Base-by-base conservation (phyloP, 1,139 yeast genomes). In the Blastobotrys aristatus region DNA sequence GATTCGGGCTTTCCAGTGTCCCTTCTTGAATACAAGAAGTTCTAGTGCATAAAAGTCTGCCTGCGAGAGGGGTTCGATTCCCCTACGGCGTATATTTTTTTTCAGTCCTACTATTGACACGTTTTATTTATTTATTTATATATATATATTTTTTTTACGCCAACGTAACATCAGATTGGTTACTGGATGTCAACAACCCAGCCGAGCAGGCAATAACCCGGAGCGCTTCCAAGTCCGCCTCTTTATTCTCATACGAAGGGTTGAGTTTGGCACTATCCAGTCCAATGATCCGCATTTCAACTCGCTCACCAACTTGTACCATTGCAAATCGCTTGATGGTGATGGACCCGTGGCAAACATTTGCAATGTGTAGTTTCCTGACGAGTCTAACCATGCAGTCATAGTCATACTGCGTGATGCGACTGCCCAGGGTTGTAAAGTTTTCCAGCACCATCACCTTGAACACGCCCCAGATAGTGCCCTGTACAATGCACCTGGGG, bases 381-480 rank as follows among this genome's bases (percentile, higher is more conserved):
- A 42, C 33, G 6, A 42, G 26, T 4, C 3, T 24, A 3, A 13
- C 10, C 45, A 42, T 42, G 2, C 14, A 4, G 2, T 34, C n/a
- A 21, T 18, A 34, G 10, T 26, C 24, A 2, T 27, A 11, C 17
- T 26, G 16, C 6, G 39, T 42, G 6, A 42, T 4, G 3, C 13
- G 20, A 6, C 24, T 34, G 10, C 17, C n/a, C 2, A 42, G 16
- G 10, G 24, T 3, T 8, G 24, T 20, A 20, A 42, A 42, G n/a
- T 35, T 13, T 20, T 42, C 45, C 16, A 42, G 26, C 16, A 34
- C 39, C 14, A 42, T 24, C 16, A 42, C 40, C 20, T 29, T 34
- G n/a, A 42, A 42, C 11, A 42, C 16, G 4, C 45, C 45, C 45
- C 45, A 42, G 20, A 42, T 24, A 10, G 40, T 26, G 5, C 45